Percentiles rank a stretch among this genome's conserved stretches.
phyloP scores from a whole-genome alignment of 1,284 basidiomycete genomes.

The Butyriboletus appendiculatus region DNA sequence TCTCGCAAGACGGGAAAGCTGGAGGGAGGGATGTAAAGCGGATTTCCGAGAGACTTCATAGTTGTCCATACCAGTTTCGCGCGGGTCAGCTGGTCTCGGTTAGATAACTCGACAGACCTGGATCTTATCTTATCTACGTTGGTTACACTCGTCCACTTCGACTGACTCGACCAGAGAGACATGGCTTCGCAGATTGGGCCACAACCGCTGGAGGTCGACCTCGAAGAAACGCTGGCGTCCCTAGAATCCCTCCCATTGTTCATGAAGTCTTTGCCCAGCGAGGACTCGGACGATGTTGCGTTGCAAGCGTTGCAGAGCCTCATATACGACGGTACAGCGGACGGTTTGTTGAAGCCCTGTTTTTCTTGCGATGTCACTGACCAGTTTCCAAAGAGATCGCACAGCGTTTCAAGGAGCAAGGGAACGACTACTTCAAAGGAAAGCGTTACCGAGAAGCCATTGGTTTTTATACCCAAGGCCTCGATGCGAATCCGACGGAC shows the following conservation, averaged over 20 bases:
- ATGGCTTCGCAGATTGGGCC: slow-evolving; percentile 32
- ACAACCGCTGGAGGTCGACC: slow-evolving; percentile 39
- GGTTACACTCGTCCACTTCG: not conserved
- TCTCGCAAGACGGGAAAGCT: slow-evolving; percentile 5
- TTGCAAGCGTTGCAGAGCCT: slow-evolving; percentile 87
- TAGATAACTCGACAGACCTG: slow-evolving; percentile 5
- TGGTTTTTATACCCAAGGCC: slow-evolving; percentile 88
- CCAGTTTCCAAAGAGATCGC: slow-evolving; percentile 69
- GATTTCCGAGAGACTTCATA: not conserved
- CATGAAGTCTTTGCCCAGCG: slow-evolving; percentile 86
- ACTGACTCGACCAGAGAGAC: not conserved
- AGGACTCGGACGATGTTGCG: slow-evolving; percentile 60
- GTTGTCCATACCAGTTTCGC: not conserved
- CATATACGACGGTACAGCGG: slow-evolving; percentile 87
- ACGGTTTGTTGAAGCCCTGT: slow-evolving; percentile 65
- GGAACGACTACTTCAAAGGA: slow-evolving; percentile 91
- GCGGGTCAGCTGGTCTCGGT: slow-evolving; percentile 3
- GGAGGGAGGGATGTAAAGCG: not conserved
- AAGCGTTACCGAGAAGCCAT: slow-evolving; percentile 87
- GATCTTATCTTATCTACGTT: slow-evolving; percentile 23
- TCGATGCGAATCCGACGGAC: slow-evolving; percentile 82
- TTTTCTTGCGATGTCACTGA: slow-evolving; percentile 3
- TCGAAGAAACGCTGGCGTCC: slow-evolving; percentile 48
- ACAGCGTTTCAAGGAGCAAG: slow-evolving; percentile 92
- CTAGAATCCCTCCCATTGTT: slow-evolving; percentile 80